Conservation (phyloP, 148 eudicot species). For the Pouteria glomerata region DNA sequence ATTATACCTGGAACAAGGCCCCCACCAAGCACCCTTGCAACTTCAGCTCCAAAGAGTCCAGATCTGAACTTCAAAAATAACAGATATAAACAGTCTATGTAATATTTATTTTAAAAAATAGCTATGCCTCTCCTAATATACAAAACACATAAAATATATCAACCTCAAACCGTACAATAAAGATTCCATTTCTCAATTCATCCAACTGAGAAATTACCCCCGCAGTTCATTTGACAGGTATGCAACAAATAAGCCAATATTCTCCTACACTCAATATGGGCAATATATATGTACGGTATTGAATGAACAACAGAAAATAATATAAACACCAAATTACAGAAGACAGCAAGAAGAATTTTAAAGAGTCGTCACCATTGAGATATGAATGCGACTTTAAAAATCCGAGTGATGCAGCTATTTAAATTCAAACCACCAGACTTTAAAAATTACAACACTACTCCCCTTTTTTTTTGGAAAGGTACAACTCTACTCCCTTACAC, state of each 20-base stretch:
- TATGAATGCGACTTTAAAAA: neutral
- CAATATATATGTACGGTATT: no score
- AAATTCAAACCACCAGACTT: neutral
- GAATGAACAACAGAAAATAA: neutral
- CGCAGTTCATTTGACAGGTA: neutral
- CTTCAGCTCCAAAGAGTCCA: slow-evolving; percentile 78
- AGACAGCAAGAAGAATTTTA: slow-evolving; percentile 3
- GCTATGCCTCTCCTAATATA: neutral
- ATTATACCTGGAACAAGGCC: slow-evolving; percentile 87
- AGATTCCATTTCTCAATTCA: neutral
- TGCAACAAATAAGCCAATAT: neutral
- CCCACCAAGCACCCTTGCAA: slow-evolving; percentile 90
- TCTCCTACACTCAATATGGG: neutral
- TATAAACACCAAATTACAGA: neutral
- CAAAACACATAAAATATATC: neutral
- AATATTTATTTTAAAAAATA: neutral
- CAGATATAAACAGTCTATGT: neutral
- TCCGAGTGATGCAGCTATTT: neutral
- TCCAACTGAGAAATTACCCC: neutral
- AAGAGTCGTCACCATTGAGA: no score
- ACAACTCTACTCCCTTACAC: neutral
- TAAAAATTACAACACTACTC: neutral
- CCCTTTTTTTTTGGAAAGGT: neutral
- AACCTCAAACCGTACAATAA: neutral
- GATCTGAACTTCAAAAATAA: slow-evolving; percentile 35